These are phyloP conservation scores for Cercospora nicotianae DNA, from an alignment of 2,329 filamentous ascomycete species.

Conservation along the genomic window DNA sequence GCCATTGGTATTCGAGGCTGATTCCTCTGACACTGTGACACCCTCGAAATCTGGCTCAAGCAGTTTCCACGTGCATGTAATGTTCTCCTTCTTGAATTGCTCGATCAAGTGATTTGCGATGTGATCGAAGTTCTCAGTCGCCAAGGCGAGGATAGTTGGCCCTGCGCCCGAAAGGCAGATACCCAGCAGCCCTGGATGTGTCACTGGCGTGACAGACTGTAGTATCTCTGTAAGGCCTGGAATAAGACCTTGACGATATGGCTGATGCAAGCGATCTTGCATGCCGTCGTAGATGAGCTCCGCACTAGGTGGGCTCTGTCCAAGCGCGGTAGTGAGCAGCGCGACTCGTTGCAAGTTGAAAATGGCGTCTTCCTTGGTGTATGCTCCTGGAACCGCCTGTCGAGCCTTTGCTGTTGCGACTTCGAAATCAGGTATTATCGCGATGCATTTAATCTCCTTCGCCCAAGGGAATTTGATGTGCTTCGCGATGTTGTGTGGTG, in stretches of 20 bases:
- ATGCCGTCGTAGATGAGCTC: slow-evolving; percentile 96
- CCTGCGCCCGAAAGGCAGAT: slow-evolving; percentile 95
- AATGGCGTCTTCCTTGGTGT: slow-evolving; percentile 79
- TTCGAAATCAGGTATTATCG: slow-evolving; percentile 94
- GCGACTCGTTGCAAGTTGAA: slow-evolving; percentile 96
- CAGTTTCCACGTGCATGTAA: slow-evolving; percentile 82
- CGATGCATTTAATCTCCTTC: slow-evolving; percentile 91
- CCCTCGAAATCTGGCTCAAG: slow-evolving; percentile 81
- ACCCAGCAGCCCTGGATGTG: slow-evolving; percentile 83
- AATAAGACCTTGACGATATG: slow-evolving; percentile 87
- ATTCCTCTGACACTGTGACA: slow-evolving; percentile 43
- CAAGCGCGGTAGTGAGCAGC: slow-evolving; percentile 83
- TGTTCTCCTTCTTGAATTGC: slow-evolving; percentile 69
- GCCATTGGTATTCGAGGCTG: slow-evolving; percentile 23
- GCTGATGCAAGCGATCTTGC: slow-evolving; percentile 98
- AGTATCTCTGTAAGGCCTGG: slow-evolving; percentile 90
- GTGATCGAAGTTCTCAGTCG: slow-evolving; percentile 82
- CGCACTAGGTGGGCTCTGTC: slow-evolving; percentile 84
- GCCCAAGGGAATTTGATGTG: slow-evolving; percentile 96
- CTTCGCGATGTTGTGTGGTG: slow-evolving; percentile 89
- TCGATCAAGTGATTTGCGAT: slow-evolving; percentile 72
- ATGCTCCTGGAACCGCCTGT: slow-evolving; percentile 76
- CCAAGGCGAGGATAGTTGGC: slow-evolving; percentile 89
- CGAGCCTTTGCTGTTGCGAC: slow-evolving; percentile 91
- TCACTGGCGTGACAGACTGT: slow-evolving; percentile 82